Evolutionary conservation across 306 rosid species (phyloP).

Genomic region (Prosopis cineraria): DNA sequence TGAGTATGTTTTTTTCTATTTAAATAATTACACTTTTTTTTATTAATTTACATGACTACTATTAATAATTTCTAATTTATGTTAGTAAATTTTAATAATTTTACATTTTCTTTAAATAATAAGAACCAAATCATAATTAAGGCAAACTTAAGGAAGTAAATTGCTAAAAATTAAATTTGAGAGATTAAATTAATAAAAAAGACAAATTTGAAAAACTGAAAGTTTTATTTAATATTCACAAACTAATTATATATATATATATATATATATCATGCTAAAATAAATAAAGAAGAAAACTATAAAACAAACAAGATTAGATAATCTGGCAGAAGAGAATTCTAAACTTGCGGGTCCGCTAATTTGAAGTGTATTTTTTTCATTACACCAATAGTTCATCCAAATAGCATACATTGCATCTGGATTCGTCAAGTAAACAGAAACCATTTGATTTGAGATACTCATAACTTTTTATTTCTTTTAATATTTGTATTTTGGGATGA

Average conservation of each 20-base stretch:
- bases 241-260: neutral
- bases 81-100: too few species aligned
- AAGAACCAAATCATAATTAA: too few species aligned
- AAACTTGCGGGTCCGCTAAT: neutral
- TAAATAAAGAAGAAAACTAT: neutral
- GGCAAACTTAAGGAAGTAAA: too few species aligned
- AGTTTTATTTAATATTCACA: too few species aligned
- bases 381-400: neutral
- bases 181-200: too few species aligned
- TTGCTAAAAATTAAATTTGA: too few species aligned
- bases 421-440: conserved; percentile 1
- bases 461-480: neutral
- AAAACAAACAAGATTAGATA: neutral
- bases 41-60: too few species aligned
- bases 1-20: too few species aligned
- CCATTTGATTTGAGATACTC: conserved; percentile 15
- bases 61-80: too few species aligned
- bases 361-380: neutral
- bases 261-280: neutral
- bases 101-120: too few species aligned
- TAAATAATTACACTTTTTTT: too few species aligned
- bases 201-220: too few species aligned
- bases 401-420: neutral
- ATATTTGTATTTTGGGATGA: conserved; percentile 4
- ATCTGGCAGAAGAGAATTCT: neutral